Base-by-base conservation (phyloP, 1,284 basidiomycete genomes). In the Prillingera fragicola region DNA sequence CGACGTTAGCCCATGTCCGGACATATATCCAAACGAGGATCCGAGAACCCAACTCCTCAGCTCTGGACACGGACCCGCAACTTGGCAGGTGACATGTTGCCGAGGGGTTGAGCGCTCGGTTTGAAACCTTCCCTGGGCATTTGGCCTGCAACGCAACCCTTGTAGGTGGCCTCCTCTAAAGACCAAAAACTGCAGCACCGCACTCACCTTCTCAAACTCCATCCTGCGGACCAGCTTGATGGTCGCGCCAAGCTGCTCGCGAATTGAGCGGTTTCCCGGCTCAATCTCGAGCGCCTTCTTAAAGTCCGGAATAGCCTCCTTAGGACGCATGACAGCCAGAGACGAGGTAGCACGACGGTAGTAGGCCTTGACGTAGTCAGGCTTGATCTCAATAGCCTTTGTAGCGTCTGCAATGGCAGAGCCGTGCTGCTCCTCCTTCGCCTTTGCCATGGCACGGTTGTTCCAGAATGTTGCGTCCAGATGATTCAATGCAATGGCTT, bases 321-420 rank as follows among this genome's bases (percentile, higher is more conserved):
- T 86, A 33, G 85, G 85, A 62, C 85, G 84, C 48, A 96, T 73
- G 41, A 90, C 87, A 63, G 94, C 86, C 47, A 99, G 78, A 61
- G 94, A 82, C 54, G 91, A 95, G 57, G 85, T 84, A 38, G 88
- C 94, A 39, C 95, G 85, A 51, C 91, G 87, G 63, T 66, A 73
- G 57, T 64, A 68, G 3, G 67, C 67, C 69, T 98, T 98, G 45
- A 84, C 83, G 67, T 95, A 96, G 59, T 82, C 84, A 1, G 87
- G 80, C 71, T 98, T 89, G 53, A 97, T 73, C 54, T 84, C 77
- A 49, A 98, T 86, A 7, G 94, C 95, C 63, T 83, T 84, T 50
- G 78, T 69, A 23, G 69, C 68, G 63, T 72, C 71, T 12, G 62
- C 50, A 28, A 71, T 70, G 15, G 73, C 72, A 4, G 57, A 64